phyloP scores from a whole-genome alignment of 2,329 filamentous ascomycete species.

The Coniella lustricola region DNA sequence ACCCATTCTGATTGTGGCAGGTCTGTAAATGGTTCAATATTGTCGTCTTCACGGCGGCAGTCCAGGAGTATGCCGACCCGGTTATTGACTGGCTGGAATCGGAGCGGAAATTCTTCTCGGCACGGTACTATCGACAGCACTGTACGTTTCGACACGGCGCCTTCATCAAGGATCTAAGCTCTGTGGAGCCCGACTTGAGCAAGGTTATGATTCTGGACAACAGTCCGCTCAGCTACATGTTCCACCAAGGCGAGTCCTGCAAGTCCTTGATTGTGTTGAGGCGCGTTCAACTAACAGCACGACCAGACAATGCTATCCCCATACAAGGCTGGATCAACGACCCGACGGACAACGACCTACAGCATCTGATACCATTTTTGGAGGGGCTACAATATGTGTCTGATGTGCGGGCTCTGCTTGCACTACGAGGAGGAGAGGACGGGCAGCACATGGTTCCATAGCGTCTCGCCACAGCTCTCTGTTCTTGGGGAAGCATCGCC shows the following conservation, averaged over 20 bases:
- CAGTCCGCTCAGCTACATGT: constrained; percentile 95
- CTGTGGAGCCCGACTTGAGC: constrained; percentile 92
- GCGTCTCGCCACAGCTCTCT: background rate
- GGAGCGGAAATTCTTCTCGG: constrained; percentile 93
- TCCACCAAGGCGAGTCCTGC: constrained; percentile 74
- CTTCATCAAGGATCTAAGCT: constrained; percentile 96
- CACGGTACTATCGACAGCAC: constrained; percentile 91
- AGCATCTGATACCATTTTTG: constrained; percentile 85
- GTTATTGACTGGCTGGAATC: constrained; percentile 98
- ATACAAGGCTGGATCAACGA: constrained; percentile 99
- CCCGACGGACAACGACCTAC: constrained; percentile 89
- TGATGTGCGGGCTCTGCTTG: constrained; percentile 85
- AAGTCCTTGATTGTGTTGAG: background rate
- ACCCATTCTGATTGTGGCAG: constrained; percentile 29
- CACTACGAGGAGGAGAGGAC: constrained; percentile 79
- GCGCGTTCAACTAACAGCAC: constrained; percentile 15
- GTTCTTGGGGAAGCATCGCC: background rate
- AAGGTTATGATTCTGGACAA: constrained; percentile 99
- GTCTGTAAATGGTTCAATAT: constrained; percentile 98
- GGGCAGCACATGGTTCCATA: constrained; percentile 49
- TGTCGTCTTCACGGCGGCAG: constrained; percentile 91
- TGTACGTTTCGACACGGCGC: constrained; percentile 93
- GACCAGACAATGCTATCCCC: constrained; percentile 89
- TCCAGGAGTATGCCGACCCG: constrained; percentile 96
- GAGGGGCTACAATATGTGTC: constrained; percentile 96